Conservation (phyloP, 108 stramenopile species). For the Epithemia pelagica region DNA sequence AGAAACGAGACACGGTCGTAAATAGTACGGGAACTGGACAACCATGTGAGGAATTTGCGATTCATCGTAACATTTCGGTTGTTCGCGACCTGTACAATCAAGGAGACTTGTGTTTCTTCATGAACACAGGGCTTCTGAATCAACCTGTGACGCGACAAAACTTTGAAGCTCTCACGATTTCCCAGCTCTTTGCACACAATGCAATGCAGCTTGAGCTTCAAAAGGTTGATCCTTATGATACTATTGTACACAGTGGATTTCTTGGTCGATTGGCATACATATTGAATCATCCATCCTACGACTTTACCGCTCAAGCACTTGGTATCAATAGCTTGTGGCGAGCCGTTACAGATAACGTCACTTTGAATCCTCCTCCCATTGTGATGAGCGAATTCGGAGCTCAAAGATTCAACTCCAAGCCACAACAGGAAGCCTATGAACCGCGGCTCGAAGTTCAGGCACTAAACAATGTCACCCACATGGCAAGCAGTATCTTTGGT, state of each 20-base stretch:
- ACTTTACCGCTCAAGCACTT: not conserved
- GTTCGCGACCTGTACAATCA: constrained; percentile 30
- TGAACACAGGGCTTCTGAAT: constrained; percentile 30
- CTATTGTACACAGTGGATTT: constrained; percentile 27
- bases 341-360: not conserved
- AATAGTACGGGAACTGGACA: constrained; percentile 8
- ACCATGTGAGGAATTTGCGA: constrained; percentile 34
- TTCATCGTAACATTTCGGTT: constrained; percentile 24
- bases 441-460: not conserved
- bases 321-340: not conserved
- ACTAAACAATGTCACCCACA: not conserved
- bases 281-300: not conserved
- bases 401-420: constrained; percentile 3
- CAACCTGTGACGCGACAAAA: constrained; percentile 20
- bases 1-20: not conserved
- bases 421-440: not conserved
- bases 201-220: constrained; percentile 26
- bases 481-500: constrained; percentile 17
- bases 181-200: constrained; percentile 61
- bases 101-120: constrained; percentile 35
- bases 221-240: constrained; percentile 32
- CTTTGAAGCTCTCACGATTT: constrained; percentile 9
- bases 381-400: constrained; percentile 4
- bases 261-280: constrained; percentile 19
- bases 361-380: not conserved